Evolutionary conservation across 2,329 filamentous ascomycete species (phyloP).

Genomic region (Sporothrix luriei): DNA sequence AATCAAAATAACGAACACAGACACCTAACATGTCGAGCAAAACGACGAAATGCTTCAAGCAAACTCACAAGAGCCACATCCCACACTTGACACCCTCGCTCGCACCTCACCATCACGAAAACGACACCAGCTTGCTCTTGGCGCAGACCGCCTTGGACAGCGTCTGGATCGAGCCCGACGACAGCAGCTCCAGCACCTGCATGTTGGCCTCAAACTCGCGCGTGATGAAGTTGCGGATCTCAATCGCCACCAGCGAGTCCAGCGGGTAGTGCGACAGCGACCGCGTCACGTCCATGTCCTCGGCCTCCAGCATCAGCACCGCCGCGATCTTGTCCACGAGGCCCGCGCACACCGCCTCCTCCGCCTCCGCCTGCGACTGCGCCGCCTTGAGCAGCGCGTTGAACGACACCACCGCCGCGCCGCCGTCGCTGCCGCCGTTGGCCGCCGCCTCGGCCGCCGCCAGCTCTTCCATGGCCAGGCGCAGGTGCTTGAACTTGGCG

Average conservation of each 20-base stretch:
- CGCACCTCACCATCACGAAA: not conserved
- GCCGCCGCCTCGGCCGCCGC: constrained; percentile 40
- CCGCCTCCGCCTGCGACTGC: constrained; percentile 48
- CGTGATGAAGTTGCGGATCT: constrained; percentile 55
- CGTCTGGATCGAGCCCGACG: constrained; percentile 48
- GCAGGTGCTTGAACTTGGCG: constrained; percentile 56
- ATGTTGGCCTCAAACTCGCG: constrained; percentile 54
- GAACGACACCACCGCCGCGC: constrained; percentile 46
- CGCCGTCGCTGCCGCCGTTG: constrained; percentile 36
- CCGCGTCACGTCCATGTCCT: constrained; percentile 52
- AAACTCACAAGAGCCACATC: too few relatives aligned
- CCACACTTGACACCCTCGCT: not conserved
- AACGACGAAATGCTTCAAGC: too few relatives aligned
- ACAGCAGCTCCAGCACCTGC: constrained; percentile 58
- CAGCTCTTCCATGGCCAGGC: constrained; percentile 44
- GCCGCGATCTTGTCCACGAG: constrained; percentile 53
- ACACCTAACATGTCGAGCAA: not conserved
- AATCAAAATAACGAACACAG: not conserved
- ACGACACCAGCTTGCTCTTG: constrained; percentile 34
- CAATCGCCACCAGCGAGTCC: constrained; percentile 54
- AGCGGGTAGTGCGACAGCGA: constrained; percentile 49
- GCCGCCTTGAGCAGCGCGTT: constrained; percentile 49
- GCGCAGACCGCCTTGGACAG: constrained; percentile 35
- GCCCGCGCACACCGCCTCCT: constrained; percentile 49
- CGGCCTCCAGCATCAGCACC: constrained; percentile 53